Evolutionary conservation across 2,329 filamentous ascomycete genomes (phyloP).

Genomic region (Simplicillium sp.): DNA sequence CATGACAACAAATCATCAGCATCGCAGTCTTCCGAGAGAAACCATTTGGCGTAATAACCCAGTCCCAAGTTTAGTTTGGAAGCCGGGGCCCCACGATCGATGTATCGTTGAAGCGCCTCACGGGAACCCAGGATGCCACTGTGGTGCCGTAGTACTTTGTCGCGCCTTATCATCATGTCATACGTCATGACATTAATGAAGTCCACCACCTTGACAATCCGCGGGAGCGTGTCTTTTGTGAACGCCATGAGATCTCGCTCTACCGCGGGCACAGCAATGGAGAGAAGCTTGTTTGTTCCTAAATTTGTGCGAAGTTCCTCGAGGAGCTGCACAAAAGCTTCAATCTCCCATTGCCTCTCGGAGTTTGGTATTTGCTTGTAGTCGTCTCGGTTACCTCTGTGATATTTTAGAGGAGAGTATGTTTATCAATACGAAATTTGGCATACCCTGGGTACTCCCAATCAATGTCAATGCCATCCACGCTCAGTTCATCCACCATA

Average conservation of each 20-base stretch:
- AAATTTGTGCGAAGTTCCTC: conserved; percentile 47
- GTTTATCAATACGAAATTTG: not conserved
- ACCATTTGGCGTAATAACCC: conserved; percentile 62
- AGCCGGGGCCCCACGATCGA: conserved; percentile 44
- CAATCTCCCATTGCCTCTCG: conserved; percentile 48
- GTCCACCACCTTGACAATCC: conserved; percentile 51
- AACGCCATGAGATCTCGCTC: conserved; percentile 60
- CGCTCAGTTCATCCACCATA: conserved; percentile 43
- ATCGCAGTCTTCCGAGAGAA: conserved; percentile 39
- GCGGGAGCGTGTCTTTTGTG: conserved; percentile 42
- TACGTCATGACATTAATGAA: conserved; percentile 66
- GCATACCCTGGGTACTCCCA: conserved; percentile 46
- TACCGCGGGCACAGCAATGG: conserved; percentile 57
- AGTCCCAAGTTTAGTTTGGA: conserved; percentile 56
- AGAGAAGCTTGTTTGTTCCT: conserved; percentile 47
- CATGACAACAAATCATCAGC: conserved; percentile 42
- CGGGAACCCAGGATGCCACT: conserved; percentile 46
- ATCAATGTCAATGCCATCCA: conserved; percentile 59
- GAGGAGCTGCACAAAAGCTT: conserved; percentile 52
- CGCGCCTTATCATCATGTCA: conserved; percentile 65
- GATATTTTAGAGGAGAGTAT: not conserved
- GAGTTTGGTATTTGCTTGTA: conserved; percentile 55
- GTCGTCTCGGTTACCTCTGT: conserved; percentile 54
- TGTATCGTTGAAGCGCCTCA: conserved; percentile 47
- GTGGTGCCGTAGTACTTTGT: conserved; percentile 55